Percentiles rank a stretch among this genome's conserved stretches.
phyloP scores from a whole-genome alignment of 306 rosid genomes.

The Vigna mungo region DNA sequence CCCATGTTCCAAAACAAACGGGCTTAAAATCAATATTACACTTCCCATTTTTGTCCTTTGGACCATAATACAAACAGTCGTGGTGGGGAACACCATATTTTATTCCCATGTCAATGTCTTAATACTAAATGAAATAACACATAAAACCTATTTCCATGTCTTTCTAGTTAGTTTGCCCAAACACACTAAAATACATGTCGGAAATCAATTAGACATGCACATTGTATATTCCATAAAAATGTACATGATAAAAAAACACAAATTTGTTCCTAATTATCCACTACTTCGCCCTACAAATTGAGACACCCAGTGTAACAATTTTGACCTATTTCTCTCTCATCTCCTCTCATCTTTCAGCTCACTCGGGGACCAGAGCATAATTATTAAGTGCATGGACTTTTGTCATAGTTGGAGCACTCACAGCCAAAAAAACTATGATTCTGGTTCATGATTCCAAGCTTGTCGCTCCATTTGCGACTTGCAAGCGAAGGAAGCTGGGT shows the following conservation, averaged over 20 bases:
- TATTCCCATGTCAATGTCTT: neutral
- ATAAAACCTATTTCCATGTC: neutral
- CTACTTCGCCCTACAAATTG: no score
- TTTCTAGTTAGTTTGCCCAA: neutral
- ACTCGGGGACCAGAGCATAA: neutral
- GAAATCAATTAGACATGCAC: neutral
- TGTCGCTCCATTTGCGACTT: constrained; percentile 3
- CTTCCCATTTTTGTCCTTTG: neutral
- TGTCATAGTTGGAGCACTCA: constrained; percentile 27
- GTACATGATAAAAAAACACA: neutral
- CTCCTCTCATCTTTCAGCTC: neutral
- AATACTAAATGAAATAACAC: neutral
- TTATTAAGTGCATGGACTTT: constrained; percentile 24
- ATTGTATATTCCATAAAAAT: neutral
- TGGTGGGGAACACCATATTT: neutral
- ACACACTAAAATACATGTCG: neutral
- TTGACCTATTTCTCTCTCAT: neutral
- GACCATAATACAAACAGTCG: neutral
- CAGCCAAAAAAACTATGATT: constrained; percentile 18
- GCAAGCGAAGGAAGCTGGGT: constrained; percentile 29
- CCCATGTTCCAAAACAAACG: neutral
- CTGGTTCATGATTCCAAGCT: neutral
- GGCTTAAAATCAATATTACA: neutral
- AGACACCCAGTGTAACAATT: neutral
- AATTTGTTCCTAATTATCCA: neutral